phyloP scores from a whole-genome alignment of 495 filamentous ascomycete species.

The Glutinoglossum americanum region DNA sequence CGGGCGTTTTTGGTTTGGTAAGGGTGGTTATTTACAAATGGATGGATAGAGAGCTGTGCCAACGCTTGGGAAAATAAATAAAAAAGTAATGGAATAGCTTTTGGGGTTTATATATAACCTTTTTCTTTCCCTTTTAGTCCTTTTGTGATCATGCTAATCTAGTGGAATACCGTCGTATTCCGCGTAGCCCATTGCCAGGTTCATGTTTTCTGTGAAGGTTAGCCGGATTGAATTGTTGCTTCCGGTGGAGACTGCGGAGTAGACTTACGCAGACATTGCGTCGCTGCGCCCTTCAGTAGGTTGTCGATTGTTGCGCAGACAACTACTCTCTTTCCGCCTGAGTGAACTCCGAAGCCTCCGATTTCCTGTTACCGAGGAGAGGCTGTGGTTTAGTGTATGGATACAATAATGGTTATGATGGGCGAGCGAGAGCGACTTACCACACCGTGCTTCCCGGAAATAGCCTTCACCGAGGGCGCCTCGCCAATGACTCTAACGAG shows the following conservation, averaged over 20 bases:
- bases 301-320: conserved; percentile 97
- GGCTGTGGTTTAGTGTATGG: no score
- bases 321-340: conserved; percentile 70
- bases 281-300: conserved; percentile 86
- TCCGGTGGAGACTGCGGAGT: neutral
- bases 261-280: conserved; percentile 79
- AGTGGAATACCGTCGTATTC: conserved; percentile 79
- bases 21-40: no score
- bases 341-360: conserved; percentile 84
- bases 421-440: neutral
- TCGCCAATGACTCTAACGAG: conserved; percentile 85
- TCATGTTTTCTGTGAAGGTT: conserved; percentile 67
- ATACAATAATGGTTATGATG: no score
- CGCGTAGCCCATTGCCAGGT: conserved; percentile 76
- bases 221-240: neutral
- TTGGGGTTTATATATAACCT: no score
- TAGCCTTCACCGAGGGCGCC: conserved; percentile 67
- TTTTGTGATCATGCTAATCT: neutral
- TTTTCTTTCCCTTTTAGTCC: no score
- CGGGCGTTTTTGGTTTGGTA: no score
- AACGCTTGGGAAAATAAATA: no score
- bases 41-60: no score
- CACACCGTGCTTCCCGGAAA: conserved; percentile 75
- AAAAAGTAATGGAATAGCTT: no score
- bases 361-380: no score